phyloP scores from a whole-genome alignment of 257 asterid genomes.

The Nicotiana knightiana region DNA sequence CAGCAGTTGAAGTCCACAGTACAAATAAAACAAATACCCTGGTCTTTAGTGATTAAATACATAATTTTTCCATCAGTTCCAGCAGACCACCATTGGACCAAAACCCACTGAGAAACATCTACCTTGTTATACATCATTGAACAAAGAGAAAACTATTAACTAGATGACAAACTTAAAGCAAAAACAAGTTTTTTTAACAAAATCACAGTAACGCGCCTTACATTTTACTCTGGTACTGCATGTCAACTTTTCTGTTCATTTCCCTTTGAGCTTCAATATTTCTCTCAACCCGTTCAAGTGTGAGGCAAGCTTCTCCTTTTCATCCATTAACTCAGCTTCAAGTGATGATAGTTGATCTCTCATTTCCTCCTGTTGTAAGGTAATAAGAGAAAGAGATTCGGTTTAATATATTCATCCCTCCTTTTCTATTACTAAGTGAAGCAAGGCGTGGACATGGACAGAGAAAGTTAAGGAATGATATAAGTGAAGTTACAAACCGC shows the following conservation, averaged over 20 bases:
- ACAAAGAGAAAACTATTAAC: background rate
- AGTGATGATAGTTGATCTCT: constrained; percentile 56
- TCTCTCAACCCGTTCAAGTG: constrained; percentile 37
- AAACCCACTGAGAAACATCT: background rate
- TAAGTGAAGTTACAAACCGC: constrained; percentile 38
- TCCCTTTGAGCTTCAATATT: constrained; percentile 47
- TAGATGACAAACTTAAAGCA: background rate
- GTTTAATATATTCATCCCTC: background rate
- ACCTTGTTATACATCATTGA: background rate
- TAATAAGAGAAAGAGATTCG: background rate
- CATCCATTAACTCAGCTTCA: constrained; percentile 47
- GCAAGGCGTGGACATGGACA: background rate
- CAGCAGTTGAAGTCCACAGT: background rate
- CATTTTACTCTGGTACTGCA: constrained; percentile 75
- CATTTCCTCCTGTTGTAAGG: constrained; percentile 54
- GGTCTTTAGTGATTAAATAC: background rate
- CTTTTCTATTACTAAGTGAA: background rate
- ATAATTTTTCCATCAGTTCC: background rate
- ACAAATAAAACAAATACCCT: background rate
- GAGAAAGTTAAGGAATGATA: background rate
- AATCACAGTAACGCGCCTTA: constrained; percentile 26
- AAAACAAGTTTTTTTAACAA: background rate
- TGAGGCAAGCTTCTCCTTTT: constrained; percentile 41
- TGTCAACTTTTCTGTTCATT: constrained; percentile 56
- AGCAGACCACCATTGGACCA: background rate